These are phyloP conservation scores for Apophysomyces elegans DNA, from an alignment of 371 early-diverging fungal genomes.

Conservation along the genomic window DNA sequence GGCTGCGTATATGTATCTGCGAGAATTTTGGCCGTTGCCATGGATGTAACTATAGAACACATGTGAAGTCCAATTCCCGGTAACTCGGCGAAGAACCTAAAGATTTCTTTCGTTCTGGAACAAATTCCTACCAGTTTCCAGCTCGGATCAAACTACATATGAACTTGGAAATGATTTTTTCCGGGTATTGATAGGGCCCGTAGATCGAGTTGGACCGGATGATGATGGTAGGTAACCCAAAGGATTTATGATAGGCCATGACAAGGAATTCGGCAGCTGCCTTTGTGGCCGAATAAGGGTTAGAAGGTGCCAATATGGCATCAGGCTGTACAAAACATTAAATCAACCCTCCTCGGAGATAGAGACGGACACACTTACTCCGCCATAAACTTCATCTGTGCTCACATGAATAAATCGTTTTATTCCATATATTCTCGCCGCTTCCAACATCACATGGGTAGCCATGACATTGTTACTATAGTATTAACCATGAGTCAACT, in stretches of 20 bases:
- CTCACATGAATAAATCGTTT: constrained; percentile 79
- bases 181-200: constrained; percentile 88
- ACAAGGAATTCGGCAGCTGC: constrained; percentile 89
- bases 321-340: constrained; percentile 55
- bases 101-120: constrained; percentile 10
- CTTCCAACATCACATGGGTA: constrained; percentile 87
- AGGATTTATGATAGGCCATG: constrained; percentile 81
- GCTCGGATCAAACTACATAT: constrained; percentile 71
- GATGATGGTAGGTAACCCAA: constrained; percentile 81
- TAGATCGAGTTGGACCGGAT: constrained; percentile 87
- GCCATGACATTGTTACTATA: constrained; percentile 80
- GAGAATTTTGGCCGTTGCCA: constrained; percentile 79
- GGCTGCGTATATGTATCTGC: constrained; percentile 80
- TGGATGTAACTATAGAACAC: constrained; percentile 65
- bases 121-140: constrained; percentile 56
- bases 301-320: constrained; percentile 74
- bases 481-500: constrained; percentile 3
- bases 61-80: background rate
- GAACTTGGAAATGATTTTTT: constrained; percentile 89
- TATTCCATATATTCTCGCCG: constrained; percentile 63
- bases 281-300: constrained; percentile 91
- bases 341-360: constrained; percentile 7
- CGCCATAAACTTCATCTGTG: constrained; percentile 92
- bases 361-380: constrained; percentile 29
- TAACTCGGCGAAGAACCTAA: constrained; percentile 7